A percentile compares a stretch with the other conserved stretches of the same genome.
Conservation (phyloP, 768 basidiomycete species). For the Cubamyces lactineus region DNA sequence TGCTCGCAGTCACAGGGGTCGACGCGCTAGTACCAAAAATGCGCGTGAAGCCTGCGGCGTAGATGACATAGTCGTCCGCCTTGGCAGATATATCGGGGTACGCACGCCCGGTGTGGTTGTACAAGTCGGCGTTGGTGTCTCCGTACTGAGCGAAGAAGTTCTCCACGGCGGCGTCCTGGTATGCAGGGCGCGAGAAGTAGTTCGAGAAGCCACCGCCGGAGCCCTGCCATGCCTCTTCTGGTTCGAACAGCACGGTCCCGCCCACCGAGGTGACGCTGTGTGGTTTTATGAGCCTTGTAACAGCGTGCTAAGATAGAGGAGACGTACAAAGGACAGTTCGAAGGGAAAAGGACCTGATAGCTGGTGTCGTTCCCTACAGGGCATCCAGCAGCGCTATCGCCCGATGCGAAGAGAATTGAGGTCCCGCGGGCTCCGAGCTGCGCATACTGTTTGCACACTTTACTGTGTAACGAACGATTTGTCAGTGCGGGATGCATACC, state of each 20-base stretch:
- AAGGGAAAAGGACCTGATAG: slow-evolving; percentile 41
- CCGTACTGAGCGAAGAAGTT: slow-evolving; percentile 40
- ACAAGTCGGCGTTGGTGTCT: slow-evolving; percentile 33
- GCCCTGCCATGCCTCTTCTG: slow-evolving; percentile 37
- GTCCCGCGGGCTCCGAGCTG: slow-evolving; percentile 41
- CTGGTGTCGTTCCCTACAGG: slow-evolving; percentile 28
- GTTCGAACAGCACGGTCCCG: slow-evolving; percentile 33
- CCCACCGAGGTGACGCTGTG: slow-evolving; percentile 41
- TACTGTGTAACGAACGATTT: slow-evolving; percentile 17
- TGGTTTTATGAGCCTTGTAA: background rate
- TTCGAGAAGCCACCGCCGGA: slow-evolving; percentile 43
- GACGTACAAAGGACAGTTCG: slow-evolving; percentile 39
- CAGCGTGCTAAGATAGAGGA: background rate
- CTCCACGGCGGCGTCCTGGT: slow-evolving; percentile 43
- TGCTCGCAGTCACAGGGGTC: slow-evolving; percentile 38
- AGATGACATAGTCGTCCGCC: slow-evolving; percentile 35
- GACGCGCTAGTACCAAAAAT: slow-evolving; percentile 38
- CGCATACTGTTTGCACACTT: slow-evolving; percentile 39
- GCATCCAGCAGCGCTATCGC: slow-evolving; percentile 40
- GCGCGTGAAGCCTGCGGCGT: slow-evolving; percentile 19
- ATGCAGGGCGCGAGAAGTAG: slow-evolving; percentile 38
- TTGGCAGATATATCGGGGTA: slow-evolving; percentile 53
- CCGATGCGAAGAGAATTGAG: slow-evolving; percentile 42
- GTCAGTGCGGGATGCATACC: background rate
- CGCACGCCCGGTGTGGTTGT: slow-evolving; percentile 42